Evolutionary conservation across 2,329 filamentous ascomycete genomes (phyloP).

Genomic region (Trichoderma atrobrunneum): DNA sequence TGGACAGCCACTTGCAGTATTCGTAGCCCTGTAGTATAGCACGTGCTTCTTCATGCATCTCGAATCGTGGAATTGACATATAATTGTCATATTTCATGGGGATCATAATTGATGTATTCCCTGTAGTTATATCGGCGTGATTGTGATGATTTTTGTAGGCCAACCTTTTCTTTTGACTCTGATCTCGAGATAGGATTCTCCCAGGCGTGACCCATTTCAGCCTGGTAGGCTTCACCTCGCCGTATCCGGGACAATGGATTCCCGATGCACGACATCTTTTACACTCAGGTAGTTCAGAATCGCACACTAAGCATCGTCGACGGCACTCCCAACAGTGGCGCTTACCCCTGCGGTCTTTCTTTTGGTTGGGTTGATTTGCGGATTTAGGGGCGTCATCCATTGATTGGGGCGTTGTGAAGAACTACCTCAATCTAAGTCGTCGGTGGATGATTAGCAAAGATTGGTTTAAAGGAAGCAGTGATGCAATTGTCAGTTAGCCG

Average conservation of each 20-base stretch:
- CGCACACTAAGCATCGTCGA: not conserved
- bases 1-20: not conserved
- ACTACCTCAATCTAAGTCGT: accelerated
- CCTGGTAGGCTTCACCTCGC: not conserved
- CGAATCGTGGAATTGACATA: not conserved
- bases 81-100: not conserved
- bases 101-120: not conserved
- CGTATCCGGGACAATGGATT: not conserved
- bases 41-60: not conserved
- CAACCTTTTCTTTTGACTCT: not conserved
- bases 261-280: not conserved
- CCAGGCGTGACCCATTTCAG: slow-evolving; percentile 2
- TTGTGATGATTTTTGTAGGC: not conserved
- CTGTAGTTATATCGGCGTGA: not conserved
- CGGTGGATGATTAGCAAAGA: not conserved
- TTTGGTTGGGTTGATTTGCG: not conserved
- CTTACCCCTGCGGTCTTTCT: not conserved
- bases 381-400: not conserved
- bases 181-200: not conserved
- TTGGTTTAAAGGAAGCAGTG: not conserved
- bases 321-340: slow-evolving; percentile 10
- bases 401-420: too few species aligned
- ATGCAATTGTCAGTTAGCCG: not conserved
- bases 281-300: not conserved
- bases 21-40: not conserved